These are phyloP conservation scores for Ogataea methanolica DNA, from an alignment of 805 yeast species.

Conservation along the genomic window DNA sequence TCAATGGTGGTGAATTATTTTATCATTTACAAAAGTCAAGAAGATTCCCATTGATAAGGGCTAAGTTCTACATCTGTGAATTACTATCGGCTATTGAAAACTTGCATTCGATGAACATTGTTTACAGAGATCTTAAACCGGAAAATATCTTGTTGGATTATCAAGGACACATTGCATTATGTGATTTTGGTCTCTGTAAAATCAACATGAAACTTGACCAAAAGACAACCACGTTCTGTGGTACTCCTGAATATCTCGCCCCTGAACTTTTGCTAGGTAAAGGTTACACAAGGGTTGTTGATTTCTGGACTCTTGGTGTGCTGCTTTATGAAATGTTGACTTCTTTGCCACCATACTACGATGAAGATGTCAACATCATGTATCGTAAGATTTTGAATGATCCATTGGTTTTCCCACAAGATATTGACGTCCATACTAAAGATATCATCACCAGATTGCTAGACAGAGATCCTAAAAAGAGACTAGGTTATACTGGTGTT, in stretches of 20 bases:
- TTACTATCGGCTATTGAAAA: conserved; percentile 89
- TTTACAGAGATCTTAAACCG: conserved; percentile 93
- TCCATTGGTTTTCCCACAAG: conserved; percentile 83
- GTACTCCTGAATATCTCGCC: conserved; percentile 96
- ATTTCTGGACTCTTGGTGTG: conserved; percentile 98
- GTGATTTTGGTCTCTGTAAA: conserved; percentile 96
- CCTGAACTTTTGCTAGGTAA: conserved; percentile 89
- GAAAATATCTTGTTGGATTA: conserved; percentile 92
- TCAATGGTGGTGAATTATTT: conserved; percentile 95
- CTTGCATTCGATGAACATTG: conserved; percentile 84
- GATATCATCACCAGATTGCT: conserved; percentile 70
- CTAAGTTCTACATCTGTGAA: conserved; percentile 93
- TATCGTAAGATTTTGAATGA: conserved; percentile 89
- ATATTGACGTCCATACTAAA: conserved; percentile 81
- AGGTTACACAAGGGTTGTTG: conserved; percentile 94
- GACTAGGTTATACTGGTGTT: conserved; percentile 79
- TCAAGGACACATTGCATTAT: conserved; percentile 95
- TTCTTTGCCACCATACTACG: conserved; percentile 95
- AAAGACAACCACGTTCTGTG: conserved; percentile 88
- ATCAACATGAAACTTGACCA: conserved; percentile 89
- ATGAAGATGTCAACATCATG: conserved; percentile 90
- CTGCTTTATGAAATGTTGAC: conserved; percentile 93
- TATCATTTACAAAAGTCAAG: conserved; percentile 92
- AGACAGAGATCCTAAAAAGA: conserved; percentile 77
- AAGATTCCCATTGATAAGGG: conserved; percentile 78